Conservation (phyloP, 345 rosid genomes). For the Populus alba region DNA sequence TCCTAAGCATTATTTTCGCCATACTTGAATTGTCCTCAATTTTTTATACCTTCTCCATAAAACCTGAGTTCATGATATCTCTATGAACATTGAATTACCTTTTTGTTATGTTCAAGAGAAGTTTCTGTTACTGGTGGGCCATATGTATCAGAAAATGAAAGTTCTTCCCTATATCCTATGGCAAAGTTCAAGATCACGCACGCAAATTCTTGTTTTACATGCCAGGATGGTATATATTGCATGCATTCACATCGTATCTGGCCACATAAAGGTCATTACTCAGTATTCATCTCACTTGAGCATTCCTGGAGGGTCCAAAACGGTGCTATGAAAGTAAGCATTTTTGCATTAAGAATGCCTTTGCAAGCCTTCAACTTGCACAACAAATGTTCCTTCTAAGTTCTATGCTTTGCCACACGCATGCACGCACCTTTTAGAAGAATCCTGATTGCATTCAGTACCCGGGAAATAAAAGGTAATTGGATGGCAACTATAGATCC, state of each 20-base stretch:
- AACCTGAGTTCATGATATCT: neutral
- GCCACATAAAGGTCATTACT: neutral
- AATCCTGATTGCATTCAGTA: neutral
- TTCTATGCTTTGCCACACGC: neutral
- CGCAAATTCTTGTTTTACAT: neutral
- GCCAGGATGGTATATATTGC: neutral
- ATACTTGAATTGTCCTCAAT: neutral
- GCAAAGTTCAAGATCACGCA: neutral
- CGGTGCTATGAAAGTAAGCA: neutral
- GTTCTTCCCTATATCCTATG: neutral
- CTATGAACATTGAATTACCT: neutral
- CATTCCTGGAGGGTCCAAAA: neutral
- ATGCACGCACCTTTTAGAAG: neutral
- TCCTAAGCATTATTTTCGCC: neutral
- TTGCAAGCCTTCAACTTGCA: neutral
- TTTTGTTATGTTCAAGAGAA: neutral
- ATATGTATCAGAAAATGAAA: neutral
- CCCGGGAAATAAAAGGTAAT: conserved; percentile 2
- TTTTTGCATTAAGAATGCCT: neutral
- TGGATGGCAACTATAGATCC: neutral
- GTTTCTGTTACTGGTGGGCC: neutral
- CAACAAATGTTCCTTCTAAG: neutral
- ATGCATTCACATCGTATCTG: neutral
- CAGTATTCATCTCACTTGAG: neutral
- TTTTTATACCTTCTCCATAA: neutral